Percentiles rank a stretch among this genome's conserved stretches.
Conservation (phyloP, 352 stramenopile species). For the Phytophthora citrophthora region DNA sequence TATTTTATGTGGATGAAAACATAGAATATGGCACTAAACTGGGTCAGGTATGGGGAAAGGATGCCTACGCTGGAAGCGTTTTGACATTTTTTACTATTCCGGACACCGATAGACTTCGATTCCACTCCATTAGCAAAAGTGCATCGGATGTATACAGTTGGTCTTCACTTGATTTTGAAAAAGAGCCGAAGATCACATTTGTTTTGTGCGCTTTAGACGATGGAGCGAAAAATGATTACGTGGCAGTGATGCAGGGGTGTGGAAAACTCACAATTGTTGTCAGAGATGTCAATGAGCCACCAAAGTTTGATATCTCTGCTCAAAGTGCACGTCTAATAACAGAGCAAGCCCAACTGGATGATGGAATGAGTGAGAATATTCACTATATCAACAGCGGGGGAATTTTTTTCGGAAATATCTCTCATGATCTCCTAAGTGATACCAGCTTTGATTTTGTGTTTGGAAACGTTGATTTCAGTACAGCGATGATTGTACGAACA, state of each 20-base stretch:
- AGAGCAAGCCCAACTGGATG: constrained; percentile 19
- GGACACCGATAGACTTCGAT: constrained; percentile 28
- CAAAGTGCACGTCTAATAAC: neutral
- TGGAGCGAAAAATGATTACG: constrained; percentile 47
- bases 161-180: constrained; percentile 48
- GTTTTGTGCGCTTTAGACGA: constrained; percentile 60
- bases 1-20: constrained; percentile 26
- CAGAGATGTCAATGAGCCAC: constrained; percentile 51
- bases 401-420: constrained; percentile 27
- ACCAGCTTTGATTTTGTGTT: constrained; percentile 36
- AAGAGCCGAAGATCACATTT: constrained; percentile 30
- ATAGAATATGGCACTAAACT: constrained; percentile 31
- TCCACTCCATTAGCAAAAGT: constrained; percentile 33
- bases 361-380: constrained; percentile 8
- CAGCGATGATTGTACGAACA: constrained; percentile 39
- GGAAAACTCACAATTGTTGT: constrained; percentile 44
- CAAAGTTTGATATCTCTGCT: constrained; percentile 16
- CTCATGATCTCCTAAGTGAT: constrained; percentile 14
- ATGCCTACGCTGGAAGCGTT: constrained; percentile 46
- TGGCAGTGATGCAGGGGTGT: constrained; percentile 57
- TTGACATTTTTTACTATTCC: constrained; percentile 51
- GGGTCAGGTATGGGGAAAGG: constrained; percentile 36
- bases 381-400: constrained; percentile 28
- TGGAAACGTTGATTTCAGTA: constrained; percentile 54
- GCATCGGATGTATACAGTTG: constrained; percentile 41